A percentile compares a stretch with the other conserved stretches of the same genome.
Evolutionary conservation across 371 early-diverging fungal genomes (phyloP).

Genomic region (Enterocytospora artemiae): DNA sequence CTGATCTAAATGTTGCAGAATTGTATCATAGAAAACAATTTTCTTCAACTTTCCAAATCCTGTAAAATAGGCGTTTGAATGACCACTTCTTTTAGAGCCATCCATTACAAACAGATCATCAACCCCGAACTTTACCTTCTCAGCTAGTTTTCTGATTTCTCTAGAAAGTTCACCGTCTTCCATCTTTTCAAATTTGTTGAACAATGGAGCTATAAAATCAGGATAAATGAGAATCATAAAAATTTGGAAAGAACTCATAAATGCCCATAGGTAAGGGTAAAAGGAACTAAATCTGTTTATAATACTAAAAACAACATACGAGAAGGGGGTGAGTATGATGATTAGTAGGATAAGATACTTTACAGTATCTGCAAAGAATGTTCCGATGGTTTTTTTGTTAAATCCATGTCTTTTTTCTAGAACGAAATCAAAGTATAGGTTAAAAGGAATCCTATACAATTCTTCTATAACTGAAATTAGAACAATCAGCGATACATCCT

Average conservation of each 20-base stretch:
- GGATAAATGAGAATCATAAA: conserved; percentile 73
- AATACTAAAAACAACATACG: conserved; percentile 22
- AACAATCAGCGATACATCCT: not conserved
- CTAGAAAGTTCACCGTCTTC: conserved; percentile 68
- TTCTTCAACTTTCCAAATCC: conserved; percentile 75
- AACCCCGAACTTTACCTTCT: conserved; percentile 74
- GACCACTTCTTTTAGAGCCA: conserved; percentile 77
- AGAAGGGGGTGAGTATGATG: not conserved
- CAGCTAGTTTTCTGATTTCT: conserved; percentile 72
- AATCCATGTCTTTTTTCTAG: conserved; percentile 84
- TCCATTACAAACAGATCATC: conserved; percentile 84
- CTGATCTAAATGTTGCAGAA: conserved; percentile 67
- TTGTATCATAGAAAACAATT: conserved; percentile 86
- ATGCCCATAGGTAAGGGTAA: conserved; percentile 22
- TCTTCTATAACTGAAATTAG: not conserved
- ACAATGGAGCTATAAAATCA: conserved; percentile 82
- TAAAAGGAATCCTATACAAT: conserved; percentile 65
- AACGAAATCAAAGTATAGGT: conserved; percentile 76
- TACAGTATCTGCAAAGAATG: conserved; percentile 70
- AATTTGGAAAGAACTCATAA: conserved; percentile 66
- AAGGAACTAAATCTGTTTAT: conserved; percentile 26
- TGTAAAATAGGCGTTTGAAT: conserved; percentile 85
- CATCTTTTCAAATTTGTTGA: conserved; percentile 83
- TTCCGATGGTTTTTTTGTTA: conserved; percentile 74
- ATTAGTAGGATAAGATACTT: conserved; percentile 60